Evolutionary conservation across 73 alveolate species (phyloP).

Genomic region (Paramecium sexaurelia): DNA sequence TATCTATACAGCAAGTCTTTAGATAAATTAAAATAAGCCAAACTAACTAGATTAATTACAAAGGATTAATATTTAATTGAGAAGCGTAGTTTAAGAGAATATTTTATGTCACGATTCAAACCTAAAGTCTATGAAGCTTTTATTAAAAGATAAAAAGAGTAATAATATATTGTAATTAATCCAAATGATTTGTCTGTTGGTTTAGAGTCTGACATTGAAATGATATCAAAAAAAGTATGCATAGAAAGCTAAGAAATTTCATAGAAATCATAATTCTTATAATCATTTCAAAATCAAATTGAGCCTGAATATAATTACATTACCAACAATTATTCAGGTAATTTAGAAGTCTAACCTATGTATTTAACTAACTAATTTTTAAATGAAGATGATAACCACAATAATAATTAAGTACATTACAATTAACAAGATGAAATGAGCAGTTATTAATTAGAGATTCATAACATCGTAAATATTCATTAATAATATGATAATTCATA

Average conservation of each 20-base stretch:
- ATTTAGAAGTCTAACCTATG: background rate
- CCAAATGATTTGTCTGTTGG: background rate
- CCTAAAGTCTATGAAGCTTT: background rate
- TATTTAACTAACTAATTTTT: background rate
- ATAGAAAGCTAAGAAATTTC: background rate
- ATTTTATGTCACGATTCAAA: background rate
- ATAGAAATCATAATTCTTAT: background rate
- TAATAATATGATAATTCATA: background rate
- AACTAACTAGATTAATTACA: background rate
- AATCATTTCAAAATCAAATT: background rate
- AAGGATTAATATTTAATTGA: background rate
- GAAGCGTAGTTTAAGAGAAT: background rate
- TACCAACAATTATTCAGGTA: background rate
- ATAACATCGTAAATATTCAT: background rate
- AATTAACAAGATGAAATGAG: background rate
- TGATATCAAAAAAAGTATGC: background rate
- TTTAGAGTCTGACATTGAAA: background rate
- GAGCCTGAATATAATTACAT: background rate
- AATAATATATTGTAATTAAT: background rate
- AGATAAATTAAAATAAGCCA: background rate
- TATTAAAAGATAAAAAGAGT: background rate
- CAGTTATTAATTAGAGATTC: background rate
- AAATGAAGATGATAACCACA: background rate
- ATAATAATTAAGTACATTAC: background rate
- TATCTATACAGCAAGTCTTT: background rate